These are phyloP conservation scores for Microstegium vimineum DNA, from an alignment of 176 grass and related monocot species.

Conservation along the genomic window DNA sequence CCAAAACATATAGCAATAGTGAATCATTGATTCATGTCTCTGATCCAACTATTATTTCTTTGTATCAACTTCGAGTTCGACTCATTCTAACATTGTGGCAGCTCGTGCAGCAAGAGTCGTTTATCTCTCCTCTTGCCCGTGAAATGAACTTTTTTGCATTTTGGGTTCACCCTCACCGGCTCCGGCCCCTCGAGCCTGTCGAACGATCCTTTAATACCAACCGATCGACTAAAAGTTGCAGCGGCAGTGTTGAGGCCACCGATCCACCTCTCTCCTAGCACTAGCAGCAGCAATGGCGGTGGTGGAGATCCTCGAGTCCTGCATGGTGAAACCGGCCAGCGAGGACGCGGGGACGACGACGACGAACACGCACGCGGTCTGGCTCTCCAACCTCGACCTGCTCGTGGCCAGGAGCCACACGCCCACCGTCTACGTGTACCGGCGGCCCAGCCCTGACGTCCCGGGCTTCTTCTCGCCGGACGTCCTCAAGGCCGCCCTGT, in stretches of 20 bases:
- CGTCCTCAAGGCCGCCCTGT: slow-evolving; percentile 30
- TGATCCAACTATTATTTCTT: no score
- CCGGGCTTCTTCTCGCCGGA: slow-evolving; percentile 29
- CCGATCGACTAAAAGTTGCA: not conserved
- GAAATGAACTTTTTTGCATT: not conserved
- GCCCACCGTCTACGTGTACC: slow-evolving; percentile 58
- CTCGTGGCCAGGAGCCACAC: slow-evolving; percentile 42
- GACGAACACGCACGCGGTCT: slow-evolving; percentile 22
- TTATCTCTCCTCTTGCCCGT: not conserved
- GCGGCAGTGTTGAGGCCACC: not conserved
- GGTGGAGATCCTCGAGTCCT: slow-evolving; percentile 15
- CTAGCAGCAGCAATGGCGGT: not conserved
- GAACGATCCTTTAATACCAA: not conserved
- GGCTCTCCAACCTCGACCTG: slow-evolving; percentile 67
- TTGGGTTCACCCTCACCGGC: not conserved
- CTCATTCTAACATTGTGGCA: no score
- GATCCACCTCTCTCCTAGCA: slow-evolving; percentile 1
- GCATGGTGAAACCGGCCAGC: slow-evolving; percentile 15
- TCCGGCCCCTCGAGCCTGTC: not conserved
- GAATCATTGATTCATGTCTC: not conserved
- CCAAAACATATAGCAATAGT: not conserved
- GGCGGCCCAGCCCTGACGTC: not conserved
- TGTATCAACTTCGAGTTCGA: no score
- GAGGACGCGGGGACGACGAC: not conserved
- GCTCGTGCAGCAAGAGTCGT: not conserved